These are phyloP conservation scores for Termitomyces sp. DNA, from an alignment of 768 basidiomycete species.

Conservation along the genomic window DNA sequence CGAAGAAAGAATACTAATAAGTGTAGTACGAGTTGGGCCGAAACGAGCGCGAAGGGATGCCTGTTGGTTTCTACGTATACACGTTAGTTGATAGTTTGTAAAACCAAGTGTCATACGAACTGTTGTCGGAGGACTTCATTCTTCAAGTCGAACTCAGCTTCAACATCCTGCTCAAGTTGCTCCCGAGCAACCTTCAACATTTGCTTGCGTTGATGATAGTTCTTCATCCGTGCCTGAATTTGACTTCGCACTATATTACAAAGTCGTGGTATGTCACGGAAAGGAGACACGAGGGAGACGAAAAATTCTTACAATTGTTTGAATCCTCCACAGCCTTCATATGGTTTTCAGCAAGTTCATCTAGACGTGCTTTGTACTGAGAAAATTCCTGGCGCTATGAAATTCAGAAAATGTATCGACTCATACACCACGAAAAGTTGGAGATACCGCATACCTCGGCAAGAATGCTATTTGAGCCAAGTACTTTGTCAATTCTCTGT, in stretches of 20 bases:
- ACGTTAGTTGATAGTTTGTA: constrained; percentile 8
- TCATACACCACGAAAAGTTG: constrained; percentile 2
- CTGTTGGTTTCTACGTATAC: constrained; percentile 38
- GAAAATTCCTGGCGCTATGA: constrained; percentile 60
- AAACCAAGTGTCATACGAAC: constrained; percentile 16
- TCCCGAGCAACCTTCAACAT: constrained; percentile 37
- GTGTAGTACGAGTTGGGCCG: constrained; percentile 48
- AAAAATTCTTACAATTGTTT: constrained; percentile 36
- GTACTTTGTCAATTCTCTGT: constrained; percentile 37
- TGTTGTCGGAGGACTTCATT: constrained; percentile 31
- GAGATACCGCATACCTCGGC: constrained; percentile 32
- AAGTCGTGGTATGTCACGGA: constrained; percentile 2
- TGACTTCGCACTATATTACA: constrained; percentile 22
- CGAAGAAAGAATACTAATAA: constrained; percentile 63
- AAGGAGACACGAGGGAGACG: neutral
- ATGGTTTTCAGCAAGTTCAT: constrained; percentile 40
- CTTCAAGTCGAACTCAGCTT: constrained; percentile 19
- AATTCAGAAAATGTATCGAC: constrained; percentile 1
- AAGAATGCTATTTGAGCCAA: constrained; percentile 33
- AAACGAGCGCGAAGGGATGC: constrained; percentile 42
- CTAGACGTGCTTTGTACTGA: constrained; percentile 54
- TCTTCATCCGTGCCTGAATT: constrained; percentile 25
- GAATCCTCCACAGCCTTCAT: constrained; percentile 35
- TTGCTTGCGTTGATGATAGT: constrained; percentile 40
- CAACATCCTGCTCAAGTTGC: constrained; percentile 26